Conservation (phyloP, 257 asterid genomes). For the Solanum tarijense region DNA sequence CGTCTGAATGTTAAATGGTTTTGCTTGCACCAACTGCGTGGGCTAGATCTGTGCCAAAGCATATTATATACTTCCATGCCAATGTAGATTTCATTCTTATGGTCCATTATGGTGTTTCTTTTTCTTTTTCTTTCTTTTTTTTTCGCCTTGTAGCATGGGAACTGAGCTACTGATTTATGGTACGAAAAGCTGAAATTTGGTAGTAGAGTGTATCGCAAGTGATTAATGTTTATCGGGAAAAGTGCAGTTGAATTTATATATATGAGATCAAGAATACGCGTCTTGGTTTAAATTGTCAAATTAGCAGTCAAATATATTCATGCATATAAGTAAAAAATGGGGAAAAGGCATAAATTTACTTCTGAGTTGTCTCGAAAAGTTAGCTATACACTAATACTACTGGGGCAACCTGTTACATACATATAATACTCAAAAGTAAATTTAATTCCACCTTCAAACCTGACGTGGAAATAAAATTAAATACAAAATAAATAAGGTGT, state of each 20-base stretch:
- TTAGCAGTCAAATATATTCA: neutral
- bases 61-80: neutral
- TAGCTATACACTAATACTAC: no score
- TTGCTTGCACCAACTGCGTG: neutral
- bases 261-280: neutral
- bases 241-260: neutral
- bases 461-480: no score
- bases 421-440: no score
- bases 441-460: no score
- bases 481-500: no score
- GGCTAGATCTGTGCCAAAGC: neutral
- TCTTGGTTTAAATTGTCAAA: neutral
- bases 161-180: neutral
- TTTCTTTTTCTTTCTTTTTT: neutral
- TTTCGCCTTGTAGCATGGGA: neutral
- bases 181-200: neutral
- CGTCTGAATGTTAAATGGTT: neutral
- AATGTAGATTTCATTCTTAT: neutral
- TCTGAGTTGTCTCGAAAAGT: no score
- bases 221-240: neutral
- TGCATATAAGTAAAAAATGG: neutral
- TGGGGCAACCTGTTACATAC: no score
- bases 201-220: neutral
- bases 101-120: neutral
- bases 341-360: no score